Evolutionary conservation across 495 filamentous ascomycete genomes (phyloP).

Genomic region (Cercophora newfieldiana): DNA sequence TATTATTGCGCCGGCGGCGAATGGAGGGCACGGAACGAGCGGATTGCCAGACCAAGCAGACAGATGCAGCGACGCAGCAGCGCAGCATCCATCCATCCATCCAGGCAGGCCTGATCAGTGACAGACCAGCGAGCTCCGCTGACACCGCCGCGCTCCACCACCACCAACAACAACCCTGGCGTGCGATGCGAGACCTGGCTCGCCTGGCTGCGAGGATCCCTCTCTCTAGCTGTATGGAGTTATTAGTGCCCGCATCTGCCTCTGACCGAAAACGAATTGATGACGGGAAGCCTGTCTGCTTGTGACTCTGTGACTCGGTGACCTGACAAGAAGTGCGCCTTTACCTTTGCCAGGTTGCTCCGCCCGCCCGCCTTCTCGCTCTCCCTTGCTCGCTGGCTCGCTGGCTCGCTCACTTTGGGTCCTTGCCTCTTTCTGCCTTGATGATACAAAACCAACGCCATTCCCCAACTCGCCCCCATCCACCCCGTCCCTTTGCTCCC

Average conservation of each 20-base stretch:
- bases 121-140: slow-evolving; percentile 14
- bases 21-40: slow-evolving; percentile 1
- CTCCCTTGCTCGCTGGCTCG: slow-evolving; percentile 19
- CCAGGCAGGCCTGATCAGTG: too few species aligned
- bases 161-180: slow-evolving; percentile 23
- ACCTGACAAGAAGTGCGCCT: slow-evolving; percentile 21
- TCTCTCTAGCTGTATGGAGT: slow-evolving; percentile 23
- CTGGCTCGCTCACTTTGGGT: too few species aligned
- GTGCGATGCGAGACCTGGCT: slow-evolving; percentile 29
- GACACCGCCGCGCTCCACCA: slow-evolving; percentile 13
- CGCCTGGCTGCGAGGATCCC: slow-evolving; percentile 28
- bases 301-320: slow-evolving; percentile 33
- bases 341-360: slow-evolving; percentile 31
- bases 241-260: slow-evolving; percentile 24
- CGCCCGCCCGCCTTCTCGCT: slow-evolving; percentile 19
- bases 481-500: slow-evolving; percentile 4
- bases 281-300: slow-evolving; percentile 25
- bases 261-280: slow-evolving; percentile 32
- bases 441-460: slow-evolving; percentile 37
- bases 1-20: background rate
- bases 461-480: slow-evolving; percentile 18
- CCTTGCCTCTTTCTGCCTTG: slow-evolving; percentile 7
- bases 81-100: background rate
- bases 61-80: background rate
- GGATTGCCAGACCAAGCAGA: background rate